These are phyloP conservation scores for Colletotrichum sp. DNA, from an alignment of 2,329 filamentous ascomycete species.

Conservation along the genomic window DNA sequence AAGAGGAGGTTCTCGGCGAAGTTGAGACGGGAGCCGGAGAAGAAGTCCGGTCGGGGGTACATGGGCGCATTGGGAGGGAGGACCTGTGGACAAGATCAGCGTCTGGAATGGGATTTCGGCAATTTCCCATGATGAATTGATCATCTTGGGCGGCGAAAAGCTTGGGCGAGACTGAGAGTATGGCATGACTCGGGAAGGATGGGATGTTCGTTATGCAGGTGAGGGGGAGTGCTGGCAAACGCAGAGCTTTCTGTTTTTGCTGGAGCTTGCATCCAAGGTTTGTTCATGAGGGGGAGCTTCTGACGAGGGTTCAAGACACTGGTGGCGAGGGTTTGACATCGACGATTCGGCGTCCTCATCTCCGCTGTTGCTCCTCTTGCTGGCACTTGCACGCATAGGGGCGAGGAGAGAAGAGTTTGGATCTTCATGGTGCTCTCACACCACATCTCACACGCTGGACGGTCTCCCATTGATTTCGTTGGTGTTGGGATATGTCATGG, in stretches of 20 bases:
- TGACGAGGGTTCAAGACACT: constrained; percentile 19
- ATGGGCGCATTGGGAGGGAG: constrained; percentile 71
- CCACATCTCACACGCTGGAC: background rate
- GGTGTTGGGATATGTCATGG: background rate
- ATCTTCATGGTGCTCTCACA: background rate
- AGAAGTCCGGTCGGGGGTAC: constrained; percentile 90
- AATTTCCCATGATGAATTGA: background rate
- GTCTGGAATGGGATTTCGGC: background rate
- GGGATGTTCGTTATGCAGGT: background rate
- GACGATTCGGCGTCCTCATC: background rate
- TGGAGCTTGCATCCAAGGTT: background rate
- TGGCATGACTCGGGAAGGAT: constrained; percentile 9
- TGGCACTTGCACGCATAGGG: background rate
- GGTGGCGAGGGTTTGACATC: constrained; percentile 9
- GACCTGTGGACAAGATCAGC: constrained; percentile 54
- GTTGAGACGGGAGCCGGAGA: constrained; percentile 79
- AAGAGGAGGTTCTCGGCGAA: constrained; percentile 96
- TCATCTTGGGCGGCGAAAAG: background rate
- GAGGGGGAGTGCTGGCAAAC: background rate
- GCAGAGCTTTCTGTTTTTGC: background rate
- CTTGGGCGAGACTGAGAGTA: background rate
- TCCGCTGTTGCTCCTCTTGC: background rate
- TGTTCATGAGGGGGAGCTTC: background rate
- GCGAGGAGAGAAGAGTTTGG: background rate
- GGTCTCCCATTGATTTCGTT: background rate